phyloP scores from a whole-genome alignment of 371 early-diverging fungal species.

The Mucor ambiguus region DNA sequence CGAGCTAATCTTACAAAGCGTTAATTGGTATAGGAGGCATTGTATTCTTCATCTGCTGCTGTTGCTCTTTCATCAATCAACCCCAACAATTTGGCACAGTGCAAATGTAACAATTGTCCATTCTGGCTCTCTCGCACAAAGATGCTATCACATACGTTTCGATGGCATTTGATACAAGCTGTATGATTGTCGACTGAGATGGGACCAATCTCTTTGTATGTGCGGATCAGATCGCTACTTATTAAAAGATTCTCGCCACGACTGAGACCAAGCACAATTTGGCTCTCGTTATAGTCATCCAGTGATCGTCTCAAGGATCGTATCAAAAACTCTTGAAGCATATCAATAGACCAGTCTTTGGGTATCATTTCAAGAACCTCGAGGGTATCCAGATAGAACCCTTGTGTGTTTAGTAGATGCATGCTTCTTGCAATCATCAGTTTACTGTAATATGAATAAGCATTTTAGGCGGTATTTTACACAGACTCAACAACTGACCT shows the following conservation, averaged over 20 bases:
- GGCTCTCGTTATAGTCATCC: conserved; percentile 55
- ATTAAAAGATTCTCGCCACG: conserved; percentile 68
- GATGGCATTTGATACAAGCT: conserved; percentile 54
- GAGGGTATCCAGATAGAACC: conserved; percentile 59
- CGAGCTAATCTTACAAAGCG: too few species aligned
- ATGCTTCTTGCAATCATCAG: conserved; percentile 51
- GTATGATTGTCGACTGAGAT: conserved; percentile 48
- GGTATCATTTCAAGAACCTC: conserved; percentile 66
- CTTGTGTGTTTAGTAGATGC: conserved; percentile 63
- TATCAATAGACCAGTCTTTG: conserved; percentile 65
- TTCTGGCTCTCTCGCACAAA: conserved; percentile 53
- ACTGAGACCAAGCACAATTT: conserved; percentile 59
- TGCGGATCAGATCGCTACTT: conserved; percentile 44
- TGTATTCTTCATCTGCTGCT: not conserved
- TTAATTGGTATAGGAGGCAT: too few species aligned
- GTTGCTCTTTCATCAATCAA: conserved; percentile 13
- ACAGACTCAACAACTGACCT: conserved; percentile 19
- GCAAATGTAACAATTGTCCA: conserved; percentile 55
- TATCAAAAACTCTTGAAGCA: conserved; percentile 58
- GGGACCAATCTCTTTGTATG: conserved; percentile 52
- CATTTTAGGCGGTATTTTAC: not conserved
- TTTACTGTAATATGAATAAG: conserved; percentile 26
- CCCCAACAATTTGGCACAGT: conserved; percentile 49
- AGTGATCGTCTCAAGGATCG: conserved; percentile 55
- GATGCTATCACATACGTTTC: conserved; percentile 48